Conservation (phyloP, 2,329 filamentous ascomycete genomes). For the Claviceps pazoutovae region DNA sequence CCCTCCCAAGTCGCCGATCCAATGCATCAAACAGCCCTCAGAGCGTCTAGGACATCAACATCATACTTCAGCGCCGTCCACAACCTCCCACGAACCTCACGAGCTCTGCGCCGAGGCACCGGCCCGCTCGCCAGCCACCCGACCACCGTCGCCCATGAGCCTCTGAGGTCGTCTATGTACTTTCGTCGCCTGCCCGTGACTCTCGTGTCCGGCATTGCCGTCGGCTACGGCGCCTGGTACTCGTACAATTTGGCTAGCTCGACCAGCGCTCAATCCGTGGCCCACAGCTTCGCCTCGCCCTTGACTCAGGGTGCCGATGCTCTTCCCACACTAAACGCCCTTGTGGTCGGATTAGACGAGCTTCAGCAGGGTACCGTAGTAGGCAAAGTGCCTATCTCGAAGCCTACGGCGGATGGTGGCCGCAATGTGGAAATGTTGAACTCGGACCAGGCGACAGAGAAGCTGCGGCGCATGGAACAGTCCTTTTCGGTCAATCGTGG, state of each 20-base stretch:
- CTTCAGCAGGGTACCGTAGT: slow-evolving; percentile 79
- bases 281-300: slow-evolving; percentile 31
- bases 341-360: slow-evolving; percentile 82
- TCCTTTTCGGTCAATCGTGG: slow-evolving; percentile 84
- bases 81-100: slow-evolving; percentile 25
- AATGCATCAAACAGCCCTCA: slow-evolving; percentile 63
- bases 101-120: slow-evolving; percentile 16
- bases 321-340: slow-evolving; percentile 48
- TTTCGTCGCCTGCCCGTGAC: slow-evolving; percentile 53
- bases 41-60: slow-evolving; percentile 54
- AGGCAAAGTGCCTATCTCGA: slow-evolving; percentile 75
- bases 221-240: slow-evolving; percentile 68
- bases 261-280: slow-evolving; percentile 17
- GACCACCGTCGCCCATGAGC: slow-evolving; percentile 29
- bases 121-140: slow-evolving; percentile 10
- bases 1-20: slow-evolving; percentile 14
- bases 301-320: slow-evolving; percentile 24
- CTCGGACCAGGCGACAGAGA: slow-evolving; percentile 82
- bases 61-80: slow-evolving; percentile 49
- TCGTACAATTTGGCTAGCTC: slow-evolving; percentile 39
- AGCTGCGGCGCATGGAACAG: slow-evolving; percentile 77
- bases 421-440: slow-evolving; percentile 93
- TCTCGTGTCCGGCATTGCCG: slow-evolving; percentile 50
- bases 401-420: slow-evolving; percentile 70
- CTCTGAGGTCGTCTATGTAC: slow-evolving; percentile 61